phyloP scores from a whole-genome alignment of 768 basidiomycete species.

The Myochromella boudieri region DNA sequence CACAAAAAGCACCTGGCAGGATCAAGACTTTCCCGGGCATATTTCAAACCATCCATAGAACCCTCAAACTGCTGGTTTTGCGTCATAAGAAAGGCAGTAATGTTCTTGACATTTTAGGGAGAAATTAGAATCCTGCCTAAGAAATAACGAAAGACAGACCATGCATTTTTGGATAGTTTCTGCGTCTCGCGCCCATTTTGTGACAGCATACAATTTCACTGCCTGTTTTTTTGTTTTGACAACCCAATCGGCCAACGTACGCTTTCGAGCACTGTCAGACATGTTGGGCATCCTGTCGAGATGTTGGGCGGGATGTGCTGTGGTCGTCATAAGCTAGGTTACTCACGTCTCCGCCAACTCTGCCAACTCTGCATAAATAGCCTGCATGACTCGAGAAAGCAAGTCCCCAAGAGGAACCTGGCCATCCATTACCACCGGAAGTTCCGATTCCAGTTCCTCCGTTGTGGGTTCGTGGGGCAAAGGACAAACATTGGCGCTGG shows the following conservation, averaged over 20 bases:
- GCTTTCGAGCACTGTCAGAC: conserved; percentile 79
- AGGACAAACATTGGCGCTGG: background rate
- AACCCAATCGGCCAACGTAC: conserved; percentile 84
- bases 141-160: conserved; percentile 38
- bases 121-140: too few relatives aligned
- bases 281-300: conserved; percentile 67
- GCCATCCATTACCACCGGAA: conserved; percentile 71
- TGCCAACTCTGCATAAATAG: conserved; percentile 79
- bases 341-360: conserved; percentile 86
- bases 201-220: conserved; percentile 83
- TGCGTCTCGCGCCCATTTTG: conserved; percentile 86
- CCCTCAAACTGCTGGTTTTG: conserved; percentile 85
- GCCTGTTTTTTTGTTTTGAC: conserved; percentile 90
- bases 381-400: conserved; percentile 73
- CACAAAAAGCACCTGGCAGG: conserved; percentile 62
- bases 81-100: conserved; percentile 81
- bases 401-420: conserved; percentile 74
- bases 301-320: background rate
- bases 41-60: conserved; percentile 59
- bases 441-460: conserved; percentile 69
- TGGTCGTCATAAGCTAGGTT: too few relatives aligned
- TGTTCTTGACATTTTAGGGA: too few relatives aligned
- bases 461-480: conserved; percentile 29
- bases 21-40: conserved; percentile 68
- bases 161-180: conserved; percentile 85